Base-by-base conservation (phyloP, 352 stramenopile species). In the Phytophthora rubi region DNA sequence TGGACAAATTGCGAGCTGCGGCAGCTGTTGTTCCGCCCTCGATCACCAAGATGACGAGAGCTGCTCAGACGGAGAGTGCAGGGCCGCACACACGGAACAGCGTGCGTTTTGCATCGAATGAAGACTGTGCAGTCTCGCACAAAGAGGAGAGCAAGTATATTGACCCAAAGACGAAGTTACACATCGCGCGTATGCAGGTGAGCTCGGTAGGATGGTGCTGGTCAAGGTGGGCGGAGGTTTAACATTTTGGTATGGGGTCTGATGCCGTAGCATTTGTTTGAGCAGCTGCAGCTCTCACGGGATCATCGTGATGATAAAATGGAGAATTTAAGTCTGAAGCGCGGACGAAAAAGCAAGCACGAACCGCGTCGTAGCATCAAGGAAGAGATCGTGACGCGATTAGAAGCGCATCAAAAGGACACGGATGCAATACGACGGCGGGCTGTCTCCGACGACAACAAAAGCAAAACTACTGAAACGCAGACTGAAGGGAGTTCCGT, bases 61-160 rank as follows among this genome's bases (percentile, higher is more conserved):
- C 71, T 0, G 68, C 71, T 4, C 76, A 80, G 62, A 83, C 76
- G 6, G 67, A 77, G n/a, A 59, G n/a, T 15, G 12, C 16, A 6
- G 28, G 42, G 26, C 28, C 21, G 3, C 54, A 12, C 21, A 8
- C 6, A 28, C 66, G 33, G 23, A 70, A 68, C 44, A 70, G 35
- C n/a, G 63, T 70, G 59, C 53, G 42, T 5, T 73, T 73, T 32
- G 48, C 30, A 30, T 37, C 49, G 26, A 53, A 59, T 6, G 55
- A 67, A 59, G 23, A 37, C 2, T 18, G 55, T 1, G 2, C 49
- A 9, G 18, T 16, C 7, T 30, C 52, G 23, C 26, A 57, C 5
- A 63, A 49, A 26, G 60, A 73, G 18, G 28, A 59, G 7, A 42
- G 4, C 1, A 10, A 4, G 26, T 18, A 10, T 35, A 44, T 52